Conservation (phyloP, 495 filamentous ascomycete species). For the Copromyces sp. region DNA sequence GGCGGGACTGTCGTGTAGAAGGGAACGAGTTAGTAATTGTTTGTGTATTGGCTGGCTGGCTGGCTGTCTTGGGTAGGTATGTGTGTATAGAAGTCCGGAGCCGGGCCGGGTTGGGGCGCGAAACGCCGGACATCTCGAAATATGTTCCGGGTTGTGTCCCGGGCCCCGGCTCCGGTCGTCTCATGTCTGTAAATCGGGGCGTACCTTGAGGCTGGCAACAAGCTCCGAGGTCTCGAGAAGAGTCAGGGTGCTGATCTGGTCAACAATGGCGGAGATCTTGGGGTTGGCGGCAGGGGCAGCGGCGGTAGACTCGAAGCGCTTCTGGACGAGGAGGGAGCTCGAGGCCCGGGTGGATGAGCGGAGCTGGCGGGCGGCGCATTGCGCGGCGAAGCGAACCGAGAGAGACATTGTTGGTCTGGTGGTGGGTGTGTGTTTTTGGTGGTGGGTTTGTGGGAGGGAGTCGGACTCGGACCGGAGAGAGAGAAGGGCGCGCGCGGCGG, state of each 20-base stretch:
- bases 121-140: not conserved
- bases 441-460: not conserved
- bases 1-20: constrained; percentile 52
- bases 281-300: constrained; percentile 58
- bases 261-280: constrained; percentile 87
- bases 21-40: not conserved
- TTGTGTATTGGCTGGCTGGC: too few relatives aligned
- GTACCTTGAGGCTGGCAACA: constrained; percentile 79
- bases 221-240: constrained; percentile 94
- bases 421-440: not conserved
- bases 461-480: not conserved
- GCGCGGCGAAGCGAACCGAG: constrained; percentile 46
- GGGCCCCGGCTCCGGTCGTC: not conserved
- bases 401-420: constrained; percentile 39
- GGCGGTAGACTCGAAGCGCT: constrained; percentile 62
- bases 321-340: constrained; percentile 25
- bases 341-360: constrained; percentile 33
- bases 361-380: constrained; percentile 49
- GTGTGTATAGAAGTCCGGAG: not conserved
- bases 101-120: not conserved
- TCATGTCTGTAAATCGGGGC: not conserved
- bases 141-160: not conserved
- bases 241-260: constrained; percentile 96
- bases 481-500: constrained; percentile 8
- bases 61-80: not conserved